phyloP scores from a whole-genome alignment of 805 yeast genomes.

The Wickerhamiella sorbophila region DNA sequence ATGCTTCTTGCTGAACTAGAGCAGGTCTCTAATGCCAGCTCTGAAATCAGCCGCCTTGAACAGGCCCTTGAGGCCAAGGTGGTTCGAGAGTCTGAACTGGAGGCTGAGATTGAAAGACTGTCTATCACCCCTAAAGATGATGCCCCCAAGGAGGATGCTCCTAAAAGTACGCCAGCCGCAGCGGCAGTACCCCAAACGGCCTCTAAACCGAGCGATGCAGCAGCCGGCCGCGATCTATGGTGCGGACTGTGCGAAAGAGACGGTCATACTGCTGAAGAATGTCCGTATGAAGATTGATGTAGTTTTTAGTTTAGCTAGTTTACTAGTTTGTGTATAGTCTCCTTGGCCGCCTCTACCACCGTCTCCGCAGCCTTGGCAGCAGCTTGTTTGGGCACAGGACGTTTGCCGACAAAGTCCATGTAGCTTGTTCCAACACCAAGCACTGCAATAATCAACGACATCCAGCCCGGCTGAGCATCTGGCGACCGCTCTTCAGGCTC shows the following conservation, averaged over 20 bases:
- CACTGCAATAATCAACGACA: conserved; percentile 19
- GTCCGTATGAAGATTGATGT: conserved; percentile 68
- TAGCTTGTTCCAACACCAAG: conserved; percentile 24
- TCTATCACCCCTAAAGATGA: neutral
- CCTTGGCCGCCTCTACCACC: conserved; percentile 4
- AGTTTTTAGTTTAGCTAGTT: neutral
- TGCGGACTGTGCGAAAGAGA: conserved; percentile 85
- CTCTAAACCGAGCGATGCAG: conserved; percentile 36
- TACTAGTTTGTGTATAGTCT: conserved; percentile 2
- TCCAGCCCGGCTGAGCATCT: conserved; percentile 21
- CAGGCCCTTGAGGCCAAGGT: conserved; percentile 10
- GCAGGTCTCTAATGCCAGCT: neutral
- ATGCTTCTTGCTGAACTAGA: neutral
- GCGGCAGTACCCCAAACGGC: neutral
- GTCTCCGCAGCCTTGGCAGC: conserved; percentile 1
- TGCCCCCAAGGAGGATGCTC: neutral
- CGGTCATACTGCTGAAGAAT: conserved; percentile 78
- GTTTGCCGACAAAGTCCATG: conserved; percentile 25
- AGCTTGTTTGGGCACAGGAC: conserved; percentile 8
- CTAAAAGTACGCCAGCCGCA: neutral
- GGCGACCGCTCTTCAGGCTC: conserved; percentile 18
- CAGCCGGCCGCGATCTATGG: conserved; percentile 68
- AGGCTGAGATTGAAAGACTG: conserved; percentile 27
- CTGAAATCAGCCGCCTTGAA: conserved; percentile 9
- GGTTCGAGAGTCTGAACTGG: conserved; percentile 13